phyloP scores from a whole-genome alignment of 2,329 filamentous ascomycete species.

The Bipolaris gigantea region DNA sequence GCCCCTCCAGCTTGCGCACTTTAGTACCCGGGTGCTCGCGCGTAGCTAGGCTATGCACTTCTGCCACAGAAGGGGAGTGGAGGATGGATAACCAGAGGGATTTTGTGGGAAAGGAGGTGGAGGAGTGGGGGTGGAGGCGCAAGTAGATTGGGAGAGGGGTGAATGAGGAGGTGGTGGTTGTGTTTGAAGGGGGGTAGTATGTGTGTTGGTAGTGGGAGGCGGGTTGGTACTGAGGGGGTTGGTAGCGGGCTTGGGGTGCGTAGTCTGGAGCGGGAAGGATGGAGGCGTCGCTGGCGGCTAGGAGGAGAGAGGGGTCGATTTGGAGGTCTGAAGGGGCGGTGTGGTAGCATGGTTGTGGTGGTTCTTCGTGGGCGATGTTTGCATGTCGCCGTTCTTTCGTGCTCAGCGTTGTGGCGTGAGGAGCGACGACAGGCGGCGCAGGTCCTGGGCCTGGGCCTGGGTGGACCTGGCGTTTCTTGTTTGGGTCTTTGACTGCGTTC shows the following conservation, averaged over 20 bases:
- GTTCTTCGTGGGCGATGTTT: slow-evolving; percentile 3
- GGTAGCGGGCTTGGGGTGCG: slow-evolving; percentile 14
- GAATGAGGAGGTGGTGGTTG: slow-evolving; percentile 30
- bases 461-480: slow-evolving; percentile 47
- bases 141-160: slow-evolving; percentile 57
- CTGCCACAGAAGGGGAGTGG: slow-evolving; percentile 59
- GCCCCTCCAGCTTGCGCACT: slow-evolving; percentile 65
- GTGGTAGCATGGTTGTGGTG: slow-evolving; percentile 16
- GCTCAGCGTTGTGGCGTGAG: slow-evolving; percentile 20
- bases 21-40: slow-evolving; percentile 63
- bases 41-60: slow-evolving; percentile 64
- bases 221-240: slow-evolving; percentile 39
- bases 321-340: slow-evolving; percentile 53
- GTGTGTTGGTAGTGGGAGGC: slow-evolving; percentile 8
- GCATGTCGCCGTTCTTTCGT: slow-evolving; percentile 37
- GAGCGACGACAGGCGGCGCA: slow-evolving; percentile 33
- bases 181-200: slow-evolving; percentile 3
- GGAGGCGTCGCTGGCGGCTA: slow-evolving; percentile 58
- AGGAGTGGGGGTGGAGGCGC: slow-evolving; percentile 51
- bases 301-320: slow-evolving; percentile 64
- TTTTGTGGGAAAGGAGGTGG: slow-evolving; percentile 52
- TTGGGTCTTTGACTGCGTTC: slow-evolving; percentile 58
- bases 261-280: slow-evolving; percentile 29
- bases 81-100: slow-evolving; percentile 69
- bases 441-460: slow-evolving; percentile 49